Conservation (phyloP, 1,284 basidiomycete genomes). For the Wallemia hederae region DNA sequence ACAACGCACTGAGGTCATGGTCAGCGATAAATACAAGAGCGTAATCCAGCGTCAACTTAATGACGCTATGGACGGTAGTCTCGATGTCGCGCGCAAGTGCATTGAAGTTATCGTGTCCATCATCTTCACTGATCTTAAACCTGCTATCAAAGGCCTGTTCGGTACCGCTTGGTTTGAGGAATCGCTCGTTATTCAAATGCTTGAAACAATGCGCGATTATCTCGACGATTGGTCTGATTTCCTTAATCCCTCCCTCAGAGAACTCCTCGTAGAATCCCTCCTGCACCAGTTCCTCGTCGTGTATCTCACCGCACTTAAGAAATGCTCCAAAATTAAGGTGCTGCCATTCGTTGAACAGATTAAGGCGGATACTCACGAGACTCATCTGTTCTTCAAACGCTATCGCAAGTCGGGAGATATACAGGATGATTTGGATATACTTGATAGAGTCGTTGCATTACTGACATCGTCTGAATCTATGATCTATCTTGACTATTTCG, state of each 20-base stretch:
- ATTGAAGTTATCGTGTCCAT: slow-evolving; percentile 77
- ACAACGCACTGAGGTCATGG: slow-evolving; percentile 58
- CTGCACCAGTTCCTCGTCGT: slow-evolving; percentile 67
- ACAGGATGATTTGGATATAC: slow-evolving; percentile 18
- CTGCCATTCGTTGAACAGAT: slow-evolving; percentile 56
- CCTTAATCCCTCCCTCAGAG: slow-evolving; percentile 69
- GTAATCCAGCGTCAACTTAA: slow-evolving; percentile 64
- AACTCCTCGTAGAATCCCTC: slow-evolving; percentile 74
- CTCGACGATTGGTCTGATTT: slow-evolving; percentile 70
- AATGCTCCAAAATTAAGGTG: slow-evolving; percentile 61
- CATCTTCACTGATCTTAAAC: slow-evolving; percentile 79
- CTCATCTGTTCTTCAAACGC: slow-evolving; percentile 39
- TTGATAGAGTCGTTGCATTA: slow-evolving; percentile 58
- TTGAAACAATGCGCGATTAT: slow-evolving; percentile 91
- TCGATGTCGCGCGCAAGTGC: slow-evolving; percentile 92
- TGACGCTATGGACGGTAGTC: slow-evolving; percentile 88
- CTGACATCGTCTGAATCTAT: slow-evolving; percentile 71
- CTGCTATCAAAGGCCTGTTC: slow-evolving; percentile 64
- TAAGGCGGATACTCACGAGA: slow-evolving; percentile 44
- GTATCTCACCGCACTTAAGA: slow-evolving; percentile 65
- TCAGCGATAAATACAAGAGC: slow-evolving; percentile 67
- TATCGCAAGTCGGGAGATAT: neutral
- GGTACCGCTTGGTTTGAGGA: slow-evolving; percentile 44
- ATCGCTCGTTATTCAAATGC: slow-evolving; percentile 32
- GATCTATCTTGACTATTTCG: slow-evolving; percentile 64